Base-by-base conservation (phyloP, 305 asterid genomes). In the Rubia balearica region DNA sequence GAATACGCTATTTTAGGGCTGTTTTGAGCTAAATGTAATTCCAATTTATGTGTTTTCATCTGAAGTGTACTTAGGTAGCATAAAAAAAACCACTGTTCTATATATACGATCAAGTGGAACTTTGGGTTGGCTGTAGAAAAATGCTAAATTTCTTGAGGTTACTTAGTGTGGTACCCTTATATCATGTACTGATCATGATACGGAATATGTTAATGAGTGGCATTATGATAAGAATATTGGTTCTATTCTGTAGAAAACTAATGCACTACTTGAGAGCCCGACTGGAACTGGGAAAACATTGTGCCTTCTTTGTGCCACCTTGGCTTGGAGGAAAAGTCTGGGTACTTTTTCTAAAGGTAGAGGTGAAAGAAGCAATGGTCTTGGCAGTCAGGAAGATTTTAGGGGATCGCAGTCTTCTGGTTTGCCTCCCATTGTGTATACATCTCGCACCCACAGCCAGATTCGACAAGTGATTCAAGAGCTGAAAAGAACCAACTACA, bases 361-460 rank as follows among this genome's bases (percentile, higher is more conserved):
- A 67, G 62, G 65, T 51, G 68, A 71, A 69, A 83, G 73, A 76
- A 79, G 78, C 82, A 82, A 66, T 57, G 73, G 19, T 24, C 71
- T 77, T 78, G 86, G 78, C 82, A 83, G 88, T 77, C 94, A 19
- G 62, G 62, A 57, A 21, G 62, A 22, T 21, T 78, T 71, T 61
- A 68, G 77, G 3, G 95, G 79, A 68, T 81, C 88, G 27, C 80
- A 78, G 71, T 79, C 88, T 70, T 87, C 97, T 64, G 68, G 66
- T 60, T 74, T 77, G 51, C 99, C 98, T 45, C 75, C 84, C 70
- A 94, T 94, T 67, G 74, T 94, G 63, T 94, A 94, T 81, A 81
- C 99, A 61, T 89, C 99, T 43, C 98, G 99, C 69, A 94, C 99
- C 65, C 99, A 94, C 83, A 94, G 99, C 79, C 99, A 94, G 84